Evolutionary conservation across 129 eudicot species (phyloP), one percentile per base, ranked within the genome.

Genomic region (Artemisia annua): DNA sequence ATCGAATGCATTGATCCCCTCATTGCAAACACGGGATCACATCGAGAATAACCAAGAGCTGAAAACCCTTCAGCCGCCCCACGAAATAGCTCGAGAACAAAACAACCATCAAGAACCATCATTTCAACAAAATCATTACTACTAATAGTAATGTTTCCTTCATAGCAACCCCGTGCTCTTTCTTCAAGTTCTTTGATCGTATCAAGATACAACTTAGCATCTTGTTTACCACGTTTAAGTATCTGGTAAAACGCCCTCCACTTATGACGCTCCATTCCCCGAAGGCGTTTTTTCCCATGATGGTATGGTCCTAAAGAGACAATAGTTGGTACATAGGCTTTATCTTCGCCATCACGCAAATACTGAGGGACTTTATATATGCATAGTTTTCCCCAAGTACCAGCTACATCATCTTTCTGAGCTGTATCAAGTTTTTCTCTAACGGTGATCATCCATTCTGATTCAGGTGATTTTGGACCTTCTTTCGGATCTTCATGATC

Each of bases 291-390:
- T 76, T 72, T 85, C 39, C 85, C 95, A 4, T 84, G 95, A 67
- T 89, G 98, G 78, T 93, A 93, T 1, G 98, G 98, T 16, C 98
- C 98, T 28, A 89, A 61, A 13, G 96, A 89, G 44, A 93, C 95
- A 10, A 75, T 83, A 32, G 86, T 95, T 0, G 98, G 98, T 32
- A 87, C 79, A 61, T 83, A 93, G 69, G 92, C 92, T 68, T 87
- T 93, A 49, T 92, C 88, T 18, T 87, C 89, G 0, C 85, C 89
- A 48, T 87, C 96, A 7, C 91, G 74, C 39, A 93, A 80, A 72
- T 84, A 80, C 61, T 85, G 92, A 9, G 96, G 95, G 63, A 93
- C 80, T 74, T 72, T 85, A 74, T 93, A 93, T 66, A 93, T 89
- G 79, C 84, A 82, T 43, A 87, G 83, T 53, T 87, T 87, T 7